phyloP scores from a whole-genome alignment of 176 grass and related monocot species.

The Carex littledalei region DNA sequence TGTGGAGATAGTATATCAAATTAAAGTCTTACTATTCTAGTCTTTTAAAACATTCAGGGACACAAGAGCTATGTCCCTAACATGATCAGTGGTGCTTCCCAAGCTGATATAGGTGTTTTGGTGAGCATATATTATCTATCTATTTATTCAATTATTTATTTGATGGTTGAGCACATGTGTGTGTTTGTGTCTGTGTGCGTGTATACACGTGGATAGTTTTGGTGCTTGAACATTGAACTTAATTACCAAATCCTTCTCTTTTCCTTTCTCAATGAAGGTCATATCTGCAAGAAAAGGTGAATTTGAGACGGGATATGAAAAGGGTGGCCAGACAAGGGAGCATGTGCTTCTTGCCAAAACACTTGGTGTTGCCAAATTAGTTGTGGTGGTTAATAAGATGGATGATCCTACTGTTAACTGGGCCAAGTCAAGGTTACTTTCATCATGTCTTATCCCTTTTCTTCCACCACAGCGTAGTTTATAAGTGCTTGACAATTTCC shows the following conservation, averaged over 20 bases:
- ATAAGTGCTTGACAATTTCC: slow-evolving; percentile 1
- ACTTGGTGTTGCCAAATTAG: slow-evolving; percentile 71
- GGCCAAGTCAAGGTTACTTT: slow-evolving; percentile 65
- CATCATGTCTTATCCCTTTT: background rate
- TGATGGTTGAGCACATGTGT: background rate
- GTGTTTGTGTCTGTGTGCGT: background rate
- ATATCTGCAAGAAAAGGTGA: slow-evolving; percentile 93
- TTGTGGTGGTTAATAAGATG: slow-evolving; percentile 89
- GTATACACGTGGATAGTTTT: background rate
- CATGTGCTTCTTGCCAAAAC: slow-evolving; percentile 88
- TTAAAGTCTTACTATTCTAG: slow-evolving; percentile 9
- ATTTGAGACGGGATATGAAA: slow-evolving; percentile 91
- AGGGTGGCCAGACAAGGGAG: slow-evolving; percentile 74
- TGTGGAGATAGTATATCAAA: background rate
- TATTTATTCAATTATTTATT: slow-evolving; percentile 2
- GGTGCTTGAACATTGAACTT: background rate
- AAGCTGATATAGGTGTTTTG: slow-evolving; percentile 96
- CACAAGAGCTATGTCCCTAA: slow-evolving; percentile 98
- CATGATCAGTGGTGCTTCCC: slow-evolving; percentile 96
- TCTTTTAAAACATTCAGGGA: slow-evolving; percentile 58
- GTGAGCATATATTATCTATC: slow-evolving; percentile 31
- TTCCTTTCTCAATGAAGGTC: slow-evolving; percentile 33
- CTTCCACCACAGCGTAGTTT: background rate
- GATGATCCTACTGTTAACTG: slow-evolving; percentile 77
- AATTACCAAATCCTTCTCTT: background rate